phyloP scores from a whole-genome alignment of 768 basidiomycete genomes.

The Lactarius quietus region DNA sequence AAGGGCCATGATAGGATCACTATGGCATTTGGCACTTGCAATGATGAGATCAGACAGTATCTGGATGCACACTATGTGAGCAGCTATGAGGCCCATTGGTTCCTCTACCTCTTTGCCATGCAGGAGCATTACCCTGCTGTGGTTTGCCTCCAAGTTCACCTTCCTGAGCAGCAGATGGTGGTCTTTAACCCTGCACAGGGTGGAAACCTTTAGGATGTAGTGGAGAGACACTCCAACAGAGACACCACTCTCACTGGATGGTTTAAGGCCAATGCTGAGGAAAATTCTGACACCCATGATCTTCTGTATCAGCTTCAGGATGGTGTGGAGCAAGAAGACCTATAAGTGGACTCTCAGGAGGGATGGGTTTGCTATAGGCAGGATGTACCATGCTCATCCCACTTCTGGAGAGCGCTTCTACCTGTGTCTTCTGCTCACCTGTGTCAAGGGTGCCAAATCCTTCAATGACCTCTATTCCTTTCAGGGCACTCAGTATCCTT shows the following conservation, averaged over 20 bases:
- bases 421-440: slow-evolving; percentile 40
- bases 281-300: slow-evolving; percentile 42
- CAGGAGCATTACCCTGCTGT: slow-evolving; percentile 35
- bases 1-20: slow-evolving; percentile 43
- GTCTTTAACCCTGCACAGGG: slow-evolving; percentile 32
- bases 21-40: too few relatives aligned
- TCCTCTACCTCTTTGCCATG: background rate
- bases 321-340: slow-evolving; percentile 28
- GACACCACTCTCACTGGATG: slow-evolving; percentile 35
- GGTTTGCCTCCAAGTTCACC: slow-evolving; percentile 42
- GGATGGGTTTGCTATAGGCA: slow-evolving; percentile 36
- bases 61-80: slow-evolving; percentile 40
- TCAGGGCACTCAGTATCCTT: slow-evolving; percentile 29
- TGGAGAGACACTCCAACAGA: slow-evolving; percentile 21
- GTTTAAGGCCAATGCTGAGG: slow-evolving; percentile 27
- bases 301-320: slow-evolving; percentile 34
- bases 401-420: slow-evolving; percentile 40
- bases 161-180: slow-evolving; percentile 36
- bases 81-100: too few relatives aligned
- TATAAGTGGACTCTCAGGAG: slow-evolving; percentile 33
- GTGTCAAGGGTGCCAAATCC: slow-evolving; percentile 37
- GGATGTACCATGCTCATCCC: slow-evolving; percentile 40
- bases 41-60: slow-evolving; percentile 20
- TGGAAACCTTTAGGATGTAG: background rate
- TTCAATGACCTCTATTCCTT: slow-evolving; percentile 28